Evolutionary conservation across 768 basidiomycete genomes (phyloP), one percentile per base, ranked within the genome.

Genomic region (Boletus pseudo-olivaceus): DNA sequence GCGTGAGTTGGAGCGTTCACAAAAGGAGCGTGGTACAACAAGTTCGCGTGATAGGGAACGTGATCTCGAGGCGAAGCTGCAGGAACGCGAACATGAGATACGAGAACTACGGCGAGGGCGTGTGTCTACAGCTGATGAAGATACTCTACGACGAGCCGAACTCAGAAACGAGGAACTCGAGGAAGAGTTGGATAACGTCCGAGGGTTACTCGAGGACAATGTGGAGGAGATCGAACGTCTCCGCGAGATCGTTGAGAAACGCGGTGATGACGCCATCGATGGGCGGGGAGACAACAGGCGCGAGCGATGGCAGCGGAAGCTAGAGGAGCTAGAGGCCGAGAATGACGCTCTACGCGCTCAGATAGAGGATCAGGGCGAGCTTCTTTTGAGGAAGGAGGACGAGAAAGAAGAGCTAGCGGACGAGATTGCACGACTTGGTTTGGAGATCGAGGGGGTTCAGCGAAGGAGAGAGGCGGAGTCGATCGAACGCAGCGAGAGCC

Each of bases 201-300:
- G 83, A 52, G 84, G 79, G 0, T 68, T 91, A 29, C 72, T 92
- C 38, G 83, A 90, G 64, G 93, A 95, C 59, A 90, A 90, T 65
- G 79, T 86, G 68, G 88, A 92, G 33, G 92, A 94, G 71, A 83
- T 93, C 47, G 85, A 89, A 34, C 77, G 84, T 8, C 72, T 94
- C 38, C 78, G 80, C 33, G 85, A 87, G 44, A 75, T 85, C n/a
- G 76, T 88, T 6, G 85, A 90, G 63, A 75, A 74, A 23, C 78
- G 75, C 6, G 78, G 77, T 15, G 74, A 78, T 23, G 74, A 76
- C 5, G 72, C 73, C 0, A 65, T 71, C 14, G 73, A 73, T 37
- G 75, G 76, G 3, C 63, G 67, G 14, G 77, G 75, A 10, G 77
- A 75, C 40, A 70, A 66, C 34, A 63, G 75, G 38, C 67, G 72